These are phyloP conservation scores for Pythium brassicae DNA, from an alignment of 352 stramenopile genomes.

Conservation along the genomic window DNA sequence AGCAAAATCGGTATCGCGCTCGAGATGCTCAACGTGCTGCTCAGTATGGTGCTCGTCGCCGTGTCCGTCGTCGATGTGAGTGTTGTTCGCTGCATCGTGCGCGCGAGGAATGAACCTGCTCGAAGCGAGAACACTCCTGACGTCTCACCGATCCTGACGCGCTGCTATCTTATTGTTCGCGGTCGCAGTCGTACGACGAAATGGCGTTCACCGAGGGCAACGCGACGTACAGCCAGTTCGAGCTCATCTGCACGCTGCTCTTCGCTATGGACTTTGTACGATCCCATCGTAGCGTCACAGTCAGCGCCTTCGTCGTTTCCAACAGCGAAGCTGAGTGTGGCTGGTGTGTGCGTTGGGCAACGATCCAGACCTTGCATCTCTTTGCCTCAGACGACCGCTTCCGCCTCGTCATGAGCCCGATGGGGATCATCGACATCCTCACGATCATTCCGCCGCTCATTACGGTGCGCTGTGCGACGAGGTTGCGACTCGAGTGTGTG, in stretches of 20 bases:
- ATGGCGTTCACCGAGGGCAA: conserved; percentile 4
- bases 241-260: conserved; percentile 35
- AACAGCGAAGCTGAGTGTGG: not conserved
- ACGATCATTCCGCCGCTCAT: conserved; percentile 46
- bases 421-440: conserved; percentile 51
- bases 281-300: not conserved
- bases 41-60: conserved; percentile 42
- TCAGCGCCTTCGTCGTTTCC: not conserved
- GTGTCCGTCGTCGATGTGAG: conserved; percentile 33
- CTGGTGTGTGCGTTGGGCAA: not conserved
- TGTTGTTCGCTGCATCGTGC: not conserved
- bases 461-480: conserved; percentile 18
- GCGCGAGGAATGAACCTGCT: too few species aligned
- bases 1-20: conserved; percentile 27
- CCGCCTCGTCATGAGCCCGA: conserved; percentile 41
- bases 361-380: conserved; percentile 25
- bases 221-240: conserved; percentile 16
- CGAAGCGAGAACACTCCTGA: too few species aligned
- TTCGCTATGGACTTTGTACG: conserved; percentile 50
- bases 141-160: too few species aligned
- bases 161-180: too few species aligned
- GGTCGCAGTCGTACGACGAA: conserved; percentile 29
- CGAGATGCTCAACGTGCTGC: conserved; percentile 38
- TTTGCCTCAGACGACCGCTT: conserved; percentile 33
- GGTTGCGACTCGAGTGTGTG: not conserved